Base-by-base conservation (phyloP, 2,329 filamentous ascomycete genomes). In the Arthrobotrys entomopaga region DNA sequence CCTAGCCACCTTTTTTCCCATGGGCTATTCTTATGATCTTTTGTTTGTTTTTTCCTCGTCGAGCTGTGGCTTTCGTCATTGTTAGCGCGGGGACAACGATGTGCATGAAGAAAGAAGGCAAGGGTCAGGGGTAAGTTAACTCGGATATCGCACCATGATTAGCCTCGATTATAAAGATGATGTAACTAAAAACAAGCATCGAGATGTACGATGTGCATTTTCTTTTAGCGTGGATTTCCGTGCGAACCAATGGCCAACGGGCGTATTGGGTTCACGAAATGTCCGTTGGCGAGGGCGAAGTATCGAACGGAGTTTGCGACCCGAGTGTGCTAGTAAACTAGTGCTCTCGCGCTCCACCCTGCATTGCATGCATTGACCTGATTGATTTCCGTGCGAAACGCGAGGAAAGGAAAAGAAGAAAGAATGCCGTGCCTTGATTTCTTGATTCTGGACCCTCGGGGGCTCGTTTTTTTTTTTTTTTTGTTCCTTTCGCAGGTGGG, bases 121-220 rank as follows among this genome's bases (percentile, higher is more conserved):
- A 24, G 65, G 65, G 49, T 70, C 65, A 70, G 58, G 65, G 65
- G 65, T 64, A 34, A 34, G 29, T 34, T 7, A 34, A 15, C 43
- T 70, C 65, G 65, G 65, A 52, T 70, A 70, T 70, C 65, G 61
- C 40, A 50, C 57, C 29, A 34, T 34, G 29, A 34, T n/a, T n/a
- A n/a, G n/a, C n/a, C n/a, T n/a, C n/a, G n/a, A n/a, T n/a, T n/a
- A n/a, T 3, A 57, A 3, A 52, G 58, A 70, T 64, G 65, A 70
- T 63, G 58, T 70, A 63, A 70, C 57, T 52, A 43, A 56, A 34
- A 34, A 34, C 29, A 34, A 34, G 29, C 29, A 58, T 63, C 29
- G 26, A 57, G 49, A 40, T 15, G 16, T 19, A 11, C 13, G 16
- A 46, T 15, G 46, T 13, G 20, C 46, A 20, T 19, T 22, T 50